phyloP scores from a whole-genome alignment of 2,329 filamentous ascomycete species.

The Pseudocercospora pini-densiflorae region DNA sequence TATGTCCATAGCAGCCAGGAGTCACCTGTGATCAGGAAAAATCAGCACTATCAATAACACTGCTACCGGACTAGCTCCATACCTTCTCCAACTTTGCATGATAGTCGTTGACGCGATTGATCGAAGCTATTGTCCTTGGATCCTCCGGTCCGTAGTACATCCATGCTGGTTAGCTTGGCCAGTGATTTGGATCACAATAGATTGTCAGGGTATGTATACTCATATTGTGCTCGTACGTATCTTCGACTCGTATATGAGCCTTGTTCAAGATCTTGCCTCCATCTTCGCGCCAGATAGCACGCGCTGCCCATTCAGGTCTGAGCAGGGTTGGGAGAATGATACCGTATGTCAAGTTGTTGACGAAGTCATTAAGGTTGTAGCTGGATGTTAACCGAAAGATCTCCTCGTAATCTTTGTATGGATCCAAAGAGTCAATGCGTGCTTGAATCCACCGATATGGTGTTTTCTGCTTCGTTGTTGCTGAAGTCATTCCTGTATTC shows the following conservation, averaged over 20 bases:
- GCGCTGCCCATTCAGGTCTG: constrained; percentile 7
- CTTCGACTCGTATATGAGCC: constrained; percentile 4
- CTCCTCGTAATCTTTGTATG: constrained; percentile 13
- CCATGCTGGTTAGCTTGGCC: not conserved
- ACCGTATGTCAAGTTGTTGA: constrained; percentile 8
- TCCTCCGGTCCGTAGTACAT: not conserved
- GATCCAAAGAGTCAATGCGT: constrained; percentile 8
- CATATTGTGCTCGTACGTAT: not conserved
- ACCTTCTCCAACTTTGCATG: constrained; percentile 11
- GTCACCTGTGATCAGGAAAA: not conserved
- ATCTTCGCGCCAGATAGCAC: constrained; percentile 12
- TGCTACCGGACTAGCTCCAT: not conserved
- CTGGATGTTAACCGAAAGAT: not conserved
- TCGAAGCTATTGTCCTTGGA: constrained; percentile 1
- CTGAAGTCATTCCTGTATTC: not conserved
- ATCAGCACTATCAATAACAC: not conserved
- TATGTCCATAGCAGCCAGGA: constrained; percentile 11
- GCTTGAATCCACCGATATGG: constrained; percentile 11
- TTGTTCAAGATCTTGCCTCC: constrained; percentile 10
- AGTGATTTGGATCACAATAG: not conserved
- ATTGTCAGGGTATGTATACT: not conserved
- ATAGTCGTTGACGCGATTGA: constrained; percentile 9
- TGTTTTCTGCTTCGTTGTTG: not conserved
- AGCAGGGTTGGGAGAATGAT: constrained; percentile 7
- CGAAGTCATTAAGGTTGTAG: constrained; percentile 7